Base-by-base conservation (phyloP, 108 stramenopile species). In the Nannochloropsis gaditana region DNA sequence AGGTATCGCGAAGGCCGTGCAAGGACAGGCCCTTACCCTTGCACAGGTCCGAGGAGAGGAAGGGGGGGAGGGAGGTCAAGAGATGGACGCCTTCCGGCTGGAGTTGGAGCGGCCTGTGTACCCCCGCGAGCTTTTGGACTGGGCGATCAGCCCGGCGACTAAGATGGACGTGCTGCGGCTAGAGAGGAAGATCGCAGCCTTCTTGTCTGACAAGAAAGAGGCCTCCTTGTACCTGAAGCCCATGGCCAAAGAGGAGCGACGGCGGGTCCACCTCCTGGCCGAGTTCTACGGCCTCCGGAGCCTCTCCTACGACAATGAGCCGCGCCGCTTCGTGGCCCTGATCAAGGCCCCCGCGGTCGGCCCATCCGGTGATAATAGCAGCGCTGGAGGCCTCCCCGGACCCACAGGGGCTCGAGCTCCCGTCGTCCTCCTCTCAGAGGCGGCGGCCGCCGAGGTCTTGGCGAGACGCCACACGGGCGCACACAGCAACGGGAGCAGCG, bases 171-270 rank as follows among this genome's bases (percentile, higher is more conserved):
- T 87, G n/a, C 10, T 45, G 80, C 84, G 84, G 87, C 44, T 88
- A 9, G 87, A 88, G 84, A 42, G 81, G 43, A 80, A 80, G 21
- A 45, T 88, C 2, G 83, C 84, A 31, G 84, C 59, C 15, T 84
- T 88, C 4, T 43, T 88, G 31, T 44, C 84, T 1, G 87, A 88
- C 43, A 44, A 31, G 21, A 59, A 43, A 9, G 87, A 84, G n/a
- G 84, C 87, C 43, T 84, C 84, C 81, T 44, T 50, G 15, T 80
- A 84, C 11, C 84, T 88, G 42, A 88, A 88, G 84, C 87, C 84
- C 81, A 88, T 88, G 87, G 80, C 84, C 9, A 41, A 79, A 80
- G 87, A 84, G 47, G 81, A 84, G 6, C 83, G 87, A 45, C 43
- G 43, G 45, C 45, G 45, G 5, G 80, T 79, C 3, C 87, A 87